These are phyloP conservation scores for Penicillium manginii DNA, from an alignment of 495 filamentous ascomycete genomes.

Conservation along the genomic window DNA sequence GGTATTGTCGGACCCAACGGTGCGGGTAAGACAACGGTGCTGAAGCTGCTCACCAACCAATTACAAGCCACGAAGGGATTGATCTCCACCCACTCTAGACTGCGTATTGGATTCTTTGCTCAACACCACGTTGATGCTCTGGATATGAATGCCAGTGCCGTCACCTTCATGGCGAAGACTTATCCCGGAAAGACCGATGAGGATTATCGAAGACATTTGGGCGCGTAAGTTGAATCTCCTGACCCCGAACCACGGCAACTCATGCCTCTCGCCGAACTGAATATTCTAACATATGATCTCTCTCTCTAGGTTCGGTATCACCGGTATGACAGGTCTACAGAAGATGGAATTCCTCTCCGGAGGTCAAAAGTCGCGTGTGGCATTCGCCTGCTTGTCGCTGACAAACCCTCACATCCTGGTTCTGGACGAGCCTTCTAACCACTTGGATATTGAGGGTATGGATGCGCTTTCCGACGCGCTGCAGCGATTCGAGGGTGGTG, in stretches of 20 bases:
- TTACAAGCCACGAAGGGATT: slow-evolving; percentile 75
- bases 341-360: slow-evolving; percentile 94
- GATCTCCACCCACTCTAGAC: slow-evolving; percentile 83
- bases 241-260: background rate
- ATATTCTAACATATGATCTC: background rate
- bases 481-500: slow-evolving; percentile 85
- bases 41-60: slow-evolving; percentile 91
- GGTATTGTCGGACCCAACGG: slow-evolving; percentile 99
- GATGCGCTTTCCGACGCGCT: slow-evolving; percentile 88
- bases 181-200: slow-evolving; percentile 93
- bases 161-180: slow-evolving; percentile 91
- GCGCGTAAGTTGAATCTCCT: slow-evolving; percentile 57
- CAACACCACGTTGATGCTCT: slow-evolving; percentile 98
- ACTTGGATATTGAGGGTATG: slow-evolving; percentile 99
- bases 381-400: slow-evolving; percentile 91
- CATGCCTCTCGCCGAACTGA: background rate
- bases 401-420: slow-evolving; percentile 96
- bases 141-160: slow-evolving; percentile 83
- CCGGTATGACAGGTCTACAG: slow-evolving; percentile 94
- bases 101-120: slow-evolving; percentile 94
- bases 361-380: slow-evolving; percentile 97
- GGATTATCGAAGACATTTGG: slow-evolving; percentile 93
- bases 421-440: slow-evolving; percentile 97
- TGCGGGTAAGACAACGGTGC: slow-evolving; percentile 95
- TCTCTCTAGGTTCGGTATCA: slow-evolving; percentile 85